Evolutionary conservation across 2,329 filamentous ascomycete genomes (phyloP).

Genomic region (Curvularia lunata): DNA sequence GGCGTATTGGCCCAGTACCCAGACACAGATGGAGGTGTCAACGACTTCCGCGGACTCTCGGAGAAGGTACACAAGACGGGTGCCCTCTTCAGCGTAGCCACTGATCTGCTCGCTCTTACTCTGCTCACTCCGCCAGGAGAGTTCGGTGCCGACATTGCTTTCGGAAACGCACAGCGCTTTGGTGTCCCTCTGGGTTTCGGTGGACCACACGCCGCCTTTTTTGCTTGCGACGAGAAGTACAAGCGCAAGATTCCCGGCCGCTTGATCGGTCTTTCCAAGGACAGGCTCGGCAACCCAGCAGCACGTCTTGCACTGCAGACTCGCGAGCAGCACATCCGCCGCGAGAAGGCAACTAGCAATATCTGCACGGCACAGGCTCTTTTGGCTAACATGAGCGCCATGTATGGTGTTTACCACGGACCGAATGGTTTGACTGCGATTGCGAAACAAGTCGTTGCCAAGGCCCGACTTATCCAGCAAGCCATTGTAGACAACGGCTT

Average conservation of each 20-base stretch:
- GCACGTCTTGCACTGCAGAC: conserved; percentile 88
- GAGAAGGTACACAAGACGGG: conserved; percentile 78
- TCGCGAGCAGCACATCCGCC: conserved; percentile 91
- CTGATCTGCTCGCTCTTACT: conserved; percentile 86
- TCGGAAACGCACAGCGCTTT: conserved; percentile 89
- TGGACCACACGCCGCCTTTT: conserved; percentile 96
- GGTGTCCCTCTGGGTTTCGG: conserved; percentile 92
- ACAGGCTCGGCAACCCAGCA: conserved; percentile 80
- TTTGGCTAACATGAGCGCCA: conserved; percentile 92
- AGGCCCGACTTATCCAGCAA: conserved; percentile 72
- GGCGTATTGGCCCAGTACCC: conserved; percentile 96
- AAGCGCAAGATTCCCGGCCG: conserved; percentile 95
- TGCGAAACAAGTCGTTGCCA: conserved; percentile 76
- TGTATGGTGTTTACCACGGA: conserved; percentile 94
- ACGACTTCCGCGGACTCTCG: conserved; percentile 75
- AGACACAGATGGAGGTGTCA: conserved; percentile 81
- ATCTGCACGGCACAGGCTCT: conserved; percentile 95
- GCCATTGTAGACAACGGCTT: conserved; percentile 69
- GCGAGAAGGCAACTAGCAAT: conserved; percentile 97
- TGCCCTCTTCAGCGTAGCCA: conserved; percentile 83
- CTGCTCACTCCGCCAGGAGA: conserved; percentile 88
- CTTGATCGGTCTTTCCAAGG: conserved; percentile 88
- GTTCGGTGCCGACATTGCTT: conserved; percentile 93
- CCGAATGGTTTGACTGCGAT: conserved; percentile 82
- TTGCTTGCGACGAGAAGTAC: conserved; percentile 86